These are phyloP conservation scores for Gynostemma pentaphyllum DNA, from an alignment of 306 rosid genomes.

Conservation along the genomic window DNA sequence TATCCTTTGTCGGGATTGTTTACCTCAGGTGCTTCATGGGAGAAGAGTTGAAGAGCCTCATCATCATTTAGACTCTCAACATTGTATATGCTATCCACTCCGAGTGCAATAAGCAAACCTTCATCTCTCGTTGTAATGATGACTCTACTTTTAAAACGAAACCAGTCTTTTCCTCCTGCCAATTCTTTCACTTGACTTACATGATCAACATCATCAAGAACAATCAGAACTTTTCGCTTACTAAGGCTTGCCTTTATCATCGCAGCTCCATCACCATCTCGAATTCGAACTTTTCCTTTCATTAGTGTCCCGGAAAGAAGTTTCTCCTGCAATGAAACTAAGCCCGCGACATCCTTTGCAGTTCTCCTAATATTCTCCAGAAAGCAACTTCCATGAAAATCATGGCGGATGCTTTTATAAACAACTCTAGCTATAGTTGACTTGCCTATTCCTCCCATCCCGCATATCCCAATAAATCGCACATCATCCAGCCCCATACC, in stretches of 20 bases:
- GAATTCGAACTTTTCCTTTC: background rate
- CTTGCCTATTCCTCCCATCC: slow-evolving; percentile 23
- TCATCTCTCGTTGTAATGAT: slow-evolving; percentile 13
- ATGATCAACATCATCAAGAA: slow-evolving; percentile 11
- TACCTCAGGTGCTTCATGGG: background rate
- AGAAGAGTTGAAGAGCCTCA: slow-evolving; percentile 10
- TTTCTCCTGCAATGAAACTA: slow-evolving; percentile 6
- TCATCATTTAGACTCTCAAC: background rate
- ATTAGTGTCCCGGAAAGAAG: slow-evolving; percentile 2
- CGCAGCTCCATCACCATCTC: background rate
- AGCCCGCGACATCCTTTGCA: background rate
- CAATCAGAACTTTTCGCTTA: slow-evolving; percentile 1
- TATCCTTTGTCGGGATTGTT: background rate
- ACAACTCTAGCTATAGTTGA: slow-evolving; percentile 11
- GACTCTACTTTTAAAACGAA: slow-evolving; percentile 9
- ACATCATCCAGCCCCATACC: background rate
- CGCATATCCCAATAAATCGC: slow-evolving; percentile 20
- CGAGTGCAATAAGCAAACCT: background rate
- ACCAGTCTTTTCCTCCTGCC: slow-evolving; percentile 3
- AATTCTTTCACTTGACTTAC: background rate
- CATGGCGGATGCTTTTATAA: background rate
- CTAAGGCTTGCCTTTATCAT: background rate
- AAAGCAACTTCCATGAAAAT: slow-evolving; percentile 8
- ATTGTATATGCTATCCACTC: slow-evolving; percentile 4
- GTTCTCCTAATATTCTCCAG: slow-evolving; percentile 13